Evolutionary conservation across 108 stramenopile species (phyloP), one percentile per base, ranked within the genome.

Genomic region (Cyclotella kingstonii): DNA sequence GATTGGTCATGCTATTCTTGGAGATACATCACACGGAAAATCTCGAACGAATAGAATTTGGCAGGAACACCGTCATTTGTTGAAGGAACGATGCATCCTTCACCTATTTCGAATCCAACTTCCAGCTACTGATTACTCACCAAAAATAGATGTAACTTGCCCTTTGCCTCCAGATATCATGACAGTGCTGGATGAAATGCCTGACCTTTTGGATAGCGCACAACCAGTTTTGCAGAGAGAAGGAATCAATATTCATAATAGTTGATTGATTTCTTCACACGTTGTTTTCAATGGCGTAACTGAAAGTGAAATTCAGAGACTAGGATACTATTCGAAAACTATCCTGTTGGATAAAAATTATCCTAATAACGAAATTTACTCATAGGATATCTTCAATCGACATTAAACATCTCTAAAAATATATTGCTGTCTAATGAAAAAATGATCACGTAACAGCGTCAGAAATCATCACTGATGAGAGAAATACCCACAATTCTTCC

Each of bases 61-160:
- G 73, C 68, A 69, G 49, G 55, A 63, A 44, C 53, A 69, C 4
- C 29, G 68, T 26, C 29, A 48, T 38, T 45, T 77, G 49, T 43
- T 31, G 34, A 77, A 77, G 42, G 75, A 70, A 54, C 17, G 79
- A 19, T 55, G 56, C 2, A 70, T 68, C 28, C 46, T 80, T 6
- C 79, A 80, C 52, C 49, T 62, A 12, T 54, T 22, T 34, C 9
- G 69, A 33, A 5, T 80, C 12, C 44, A 66, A 19, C 11, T 80
- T 22, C 75, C 79, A 25, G 26, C 70, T 34, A 72, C 70, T 18
- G 65, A 74, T 10, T 68, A 44, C 41, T 53, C 56, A n/a, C 74
- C 74, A 21, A 52, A 48, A 30, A 69, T 80, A 57, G 68, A 80
- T 42, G 60, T 63, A 1, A 50, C 52, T 34, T 80, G 69, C 44